Evolutionary conservation across 345 rosid genomes (phyloP).

Genomic region (Eucalyptus leucophloia): DNA sequence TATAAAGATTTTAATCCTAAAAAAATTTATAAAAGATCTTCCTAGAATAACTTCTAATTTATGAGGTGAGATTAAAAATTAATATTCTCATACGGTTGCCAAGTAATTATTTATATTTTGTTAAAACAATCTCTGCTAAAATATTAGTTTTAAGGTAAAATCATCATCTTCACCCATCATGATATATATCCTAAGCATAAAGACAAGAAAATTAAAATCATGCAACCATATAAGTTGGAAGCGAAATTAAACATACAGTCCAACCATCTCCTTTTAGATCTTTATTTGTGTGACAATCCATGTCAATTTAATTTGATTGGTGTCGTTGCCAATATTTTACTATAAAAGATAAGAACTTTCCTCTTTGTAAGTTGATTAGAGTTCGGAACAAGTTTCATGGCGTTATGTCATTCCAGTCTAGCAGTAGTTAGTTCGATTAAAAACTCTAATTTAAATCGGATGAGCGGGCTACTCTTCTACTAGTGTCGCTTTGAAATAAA

Average conservation of each 20-base stretch:
- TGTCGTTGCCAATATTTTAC: not conserved
- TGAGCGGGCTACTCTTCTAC: not conserved
- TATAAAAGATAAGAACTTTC: not conserved
- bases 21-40: not conserved
- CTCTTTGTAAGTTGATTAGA: not conserved
- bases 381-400: rapidly evolving
- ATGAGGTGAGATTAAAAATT: not conserved
- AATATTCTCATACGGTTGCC: not conserved
- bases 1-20: too few relatives aligned
- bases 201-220: not conserved
- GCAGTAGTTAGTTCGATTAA: not conserved
- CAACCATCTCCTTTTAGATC: rapidly evolving
- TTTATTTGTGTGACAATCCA: not conserved
- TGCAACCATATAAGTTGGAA: not conserved
- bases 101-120: not conserved
- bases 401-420: rapidly evolving
- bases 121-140: rapidly evolving
- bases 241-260: not conserved
- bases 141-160: not conserved
- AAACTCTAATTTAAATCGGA: not conserved
- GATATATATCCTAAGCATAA: not conserved
- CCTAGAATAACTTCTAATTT: not conserved
- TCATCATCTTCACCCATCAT: not conserved
- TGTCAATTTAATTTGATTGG: not conserved
- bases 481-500: not conserved